Evolutionary conservation across 768 basidiomycete species (phyloP).

Genomic region (Lactarius hengduanensis): DNA sequence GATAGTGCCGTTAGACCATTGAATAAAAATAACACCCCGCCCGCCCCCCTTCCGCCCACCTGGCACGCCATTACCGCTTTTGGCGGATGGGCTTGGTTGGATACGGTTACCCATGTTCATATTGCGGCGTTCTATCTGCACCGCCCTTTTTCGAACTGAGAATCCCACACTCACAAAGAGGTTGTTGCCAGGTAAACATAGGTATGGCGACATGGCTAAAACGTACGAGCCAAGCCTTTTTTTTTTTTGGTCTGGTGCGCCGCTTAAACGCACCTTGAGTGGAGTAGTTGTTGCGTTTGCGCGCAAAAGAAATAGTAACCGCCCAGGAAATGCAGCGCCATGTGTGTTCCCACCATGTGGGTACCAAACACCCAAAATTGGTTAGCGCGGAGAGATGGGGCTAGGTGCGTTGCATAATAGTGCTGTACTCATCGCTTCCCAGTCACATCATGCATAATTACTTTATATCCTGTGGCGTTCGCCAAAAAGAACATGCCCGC

Average conservation of each 20-base stretch:
- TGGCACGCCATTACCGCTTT: conserved; percentile 14
- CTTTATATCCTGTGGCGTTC: conserved; percentile 12
- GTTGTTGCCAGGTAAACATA: background rate
- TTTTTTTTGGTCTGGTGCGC: background rate
- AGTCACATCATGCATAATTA: background rate
- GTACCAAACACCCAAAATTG: conserved; percentile 15
- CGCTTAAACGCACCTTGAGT: background rate
- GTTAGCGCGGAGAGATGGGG: conserved; percentile 15
- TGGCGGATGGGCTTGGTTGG: background rate
- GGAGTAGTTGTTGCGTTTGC: background rate
- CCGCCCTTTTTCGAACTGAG: background rate
- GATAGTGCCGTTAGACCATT: conserved; percentile 1
- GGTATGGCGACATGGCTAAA: background rate
- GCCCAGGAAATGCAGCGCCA: background rate
- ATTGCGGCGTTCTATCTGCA: conserved; percentile 12
- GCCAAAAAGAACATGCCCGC: conserved; percentile 2
- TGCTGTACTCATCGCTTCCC: background rate
- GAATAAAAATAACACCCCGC: conserved; percentile 1
- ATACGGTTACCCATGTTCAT: background rate
- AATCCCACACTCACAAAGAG: conserved; percentile 3
- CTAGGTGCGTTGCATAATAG: conserved; percentile 1
- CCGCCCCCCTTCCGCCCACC: background rate
- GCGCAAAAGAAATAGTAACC: background rate
- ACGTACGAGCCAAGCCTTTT: background rate
- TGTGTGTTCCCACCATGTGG: conserved; percentile 23